Base-by-base conservation (phyloP, 2,329 filamentous ascomycete genomes). In the Aspergillus ruber region DNA sequence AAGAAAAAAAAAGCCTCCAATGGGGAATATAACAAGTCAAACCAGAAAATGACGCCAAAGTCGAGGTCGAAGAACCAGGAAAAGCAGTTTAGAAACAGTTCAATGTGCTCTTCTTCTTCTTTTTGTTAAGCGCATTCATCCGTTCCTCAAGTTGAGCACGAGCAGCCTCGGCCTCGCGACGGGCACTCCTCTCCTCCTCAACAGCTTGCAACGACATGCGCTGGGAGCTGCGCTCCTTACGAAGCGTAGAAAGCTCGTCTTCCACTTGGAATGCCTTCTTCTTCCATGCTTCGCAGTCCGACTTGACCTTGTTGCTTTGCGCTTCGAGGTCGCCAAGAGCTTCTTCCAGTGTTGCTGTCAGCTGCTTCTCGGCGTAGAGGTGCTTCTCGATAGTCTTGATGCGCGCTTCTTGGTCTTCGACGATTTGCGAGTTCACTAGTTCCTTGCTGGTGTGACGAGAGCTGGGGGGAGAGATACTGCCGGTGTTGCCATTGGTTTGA, bases 351-450 rank as follows among this genome's bases (percentile, higher is more conserved):
- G 91, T 97, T 42, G 88, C 85, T 0, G 91, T 98, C 50, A 98
- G 83, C 68, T 97, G 91, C 66, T 95, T 95, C 76, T 98, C 93
- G 3, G 93, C 93, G 55, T 87, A 86, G 20, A 98, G 80, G 64
- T 97, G 90, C 75, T 96, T 97, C 76, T 98, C 91, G 53, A 98
- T 95, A 6, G 89, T 94, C 50, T 87, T 85, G 64, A 98, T 94
- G 54, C 90, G 90, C 39, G 88, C 87, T 66, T 98, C 93, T 67
- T 96, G 90, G 59, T 98, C 93, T 62, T 97, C 91, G 50, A 91
- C 88, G 47, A 95, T 80, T 61, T 96, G 90, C 43, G 84, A 81
- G 50, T 85, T 80, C 44, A 84, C 77, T 48, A 83, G 79, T 60
- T 95, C 89, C 66, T 93, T 94, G 75, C 89, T 94, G 15, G 82